phyloP scores from a whole-genome alignment of 2,329 filamentous ascomycete genomes.

The Ophiocordyceps sinensis region DNA sequence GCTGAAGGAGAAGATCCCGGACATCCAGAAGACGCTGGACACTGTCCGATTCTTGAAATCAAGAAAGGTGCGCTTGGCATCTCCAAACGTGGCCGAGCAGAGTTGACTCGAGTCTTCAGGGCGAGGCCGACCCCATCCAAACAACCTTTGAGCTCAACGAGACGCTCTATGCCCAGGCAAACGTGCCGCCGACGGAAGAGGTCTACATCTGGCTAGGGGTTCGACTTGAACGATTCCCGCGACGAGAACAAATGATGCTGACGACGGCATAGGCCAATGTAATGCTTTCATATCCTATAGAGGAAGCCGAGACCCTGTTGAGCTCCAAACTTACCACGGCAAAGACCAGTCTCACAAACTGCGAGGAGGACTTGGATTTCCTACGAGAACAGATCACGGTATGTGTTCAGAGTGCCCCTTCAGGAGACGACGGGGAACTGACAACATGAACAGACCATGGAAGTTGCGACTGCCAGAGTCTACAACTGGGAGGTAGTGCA shows the following conservation, averaged over 20 bases:
- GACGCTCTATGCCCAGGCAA: constrained; percentile 81
- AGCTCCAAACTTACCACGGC: constrained; percentile 65
- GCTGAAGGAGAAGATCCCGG: constrained; percentile 87
- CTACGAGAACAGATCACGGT: constrained; percentile 93
- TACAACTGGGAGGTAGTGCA: constrained; percentile 99
- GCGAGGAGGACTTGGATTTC: constrained; percentile 93
- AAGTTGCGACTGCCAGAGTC: constrained; percentile 91
- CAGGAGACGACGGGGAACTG: constrained; percentile 3
- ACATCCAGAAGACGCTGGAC: constrained; percentile 91
- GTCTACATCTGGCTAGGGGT: constrained; percentile 96
- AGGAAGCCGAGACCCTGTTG: constrained; percentile 71
- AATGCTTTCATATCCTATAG: constrained; percentile 88
- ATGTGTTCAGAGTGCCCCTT: constrained; percentile 15
- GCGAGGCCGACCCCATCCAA: constrained; percentile 57
- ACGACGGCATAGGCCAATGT: constrained; percentile 59
- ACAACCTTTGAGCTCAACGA: constrained; percentile 96
- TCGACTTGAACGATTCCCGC: constrained; percentile 8
- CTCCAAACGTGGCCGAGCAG: background rate
- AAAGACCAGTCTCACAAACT: constrained; percentile 67
- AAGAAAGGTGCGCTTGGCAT: constrained; percentile 42
- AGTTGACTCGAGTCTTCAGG: constrained; percentile 13
- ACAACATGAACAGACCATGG: constrained; percentile 58
- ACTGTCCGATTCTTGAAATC: constrained; percentile 75
- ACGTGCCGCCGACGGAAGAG: constrained; percentile 69
- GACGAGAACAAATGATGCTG: background rate